Evolutionary conservation across 179 eudicot species (phyloP).

Genomic region (Pouteria campechiana): DNA sequence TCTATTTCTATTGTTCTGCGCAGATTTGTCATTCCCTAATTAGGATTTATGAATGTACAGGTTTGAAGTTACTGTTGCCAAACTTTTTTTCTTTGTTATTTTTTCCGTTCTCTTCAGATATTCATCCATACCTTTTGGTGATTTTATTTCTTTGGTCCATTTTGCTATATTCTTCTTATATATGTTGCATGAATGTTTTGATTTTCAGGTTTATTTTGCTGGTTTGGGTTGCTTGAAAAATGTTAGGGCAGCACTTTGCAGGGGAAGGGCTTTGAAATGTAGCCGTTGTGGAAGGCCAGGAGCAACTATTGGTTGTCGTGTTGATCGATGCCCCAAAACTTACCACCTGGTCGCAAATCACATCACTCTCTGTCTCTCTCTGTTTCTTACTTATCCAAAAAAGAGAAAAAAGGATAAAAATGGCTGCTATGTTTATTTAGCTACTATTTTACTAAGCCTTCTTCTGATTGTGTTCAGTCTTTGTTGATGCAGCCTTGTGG

Average conservation of each 20-base stretch:
- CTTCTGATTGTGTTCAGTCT: slow-evolving; percentile 1
- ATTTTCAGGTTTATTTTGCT: slow-evolving; percentile 84
- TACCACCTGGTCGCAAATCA: slow-evolving; percentile 74
- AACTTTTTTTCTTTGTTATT: too few relatives aligned
- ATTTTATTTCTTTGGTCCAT: background rate
- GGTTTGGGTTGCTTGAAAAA: slow-evolving; percentile 91
- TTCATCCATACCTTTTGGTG: too few relatives aligned
- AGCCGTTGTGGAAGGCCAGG: slow-evolving; percentile 89
- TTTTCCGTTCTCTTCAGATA: too few relatives aligned
- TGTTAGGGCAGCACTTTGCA: slow-evolving; percentile 89
- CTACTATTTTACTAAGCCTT: background rate
- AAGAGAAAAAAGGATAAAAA: too few relatives aligned
- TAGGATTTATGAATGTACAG: too few relatives aligned
- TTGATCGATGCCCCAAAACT: slow-evolving; percentile 96
- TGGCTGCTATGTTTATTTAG: background rate
- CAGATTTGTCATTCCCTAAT: too few relatives aligned
- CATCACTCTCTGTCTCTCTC: background rate
- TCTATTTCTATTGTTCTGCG: too few relatives aligned
- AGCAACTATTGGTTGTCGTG: slow-evolving; percentile 98
- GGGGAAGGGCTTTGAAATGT: slow-evolving; percentile 89
- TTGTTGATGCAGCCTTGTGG: slow-evolving; percentile 71
- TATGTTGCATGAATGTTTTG: background rate
- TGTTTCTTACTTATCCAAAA: background rate
- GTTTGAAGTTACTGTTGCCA: too few relatives aligned
- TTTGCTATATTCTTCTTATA: background rate